These are phyloP conservation scores for Aspergillus tubingensis DNA, from an alignment of 2,329 filamentous ascomycete genomes.

Conservation along the genomic window DNA sequence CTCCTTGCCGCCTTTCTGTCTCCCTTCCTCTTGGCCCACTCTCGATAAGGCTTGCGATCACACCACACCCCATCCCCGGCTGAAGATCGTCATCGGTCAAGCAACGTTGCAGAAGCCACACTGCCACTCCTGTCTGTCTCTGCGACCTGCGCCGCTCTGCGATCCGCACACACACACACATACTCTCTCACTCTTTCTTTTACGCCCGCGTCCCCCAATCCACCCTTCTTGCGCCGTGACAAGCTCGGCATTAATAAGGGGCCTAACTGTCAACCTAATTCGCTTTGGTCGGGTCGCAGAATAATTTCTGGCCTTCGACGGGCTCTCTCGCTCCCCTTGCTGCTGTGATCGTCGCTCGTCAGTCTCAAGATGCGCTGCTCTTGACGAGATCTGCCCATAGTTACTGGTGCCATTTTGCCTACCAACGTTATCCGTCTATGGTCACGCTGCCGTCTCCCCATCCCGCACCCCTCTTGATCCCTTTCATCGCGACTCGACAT, in stretches of 20 bases:
- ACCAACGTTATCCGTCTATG: conserved; percentile 34
- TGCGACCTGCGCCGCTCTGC: conserved; percentile 24
- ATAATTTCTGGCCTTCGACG: conserved; percentile 2
- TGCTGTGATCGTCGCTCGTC: conserved; percentile 12
- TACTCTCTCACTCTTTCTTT: neutral
- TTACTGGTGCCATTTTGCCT: conserved; percentile 29
- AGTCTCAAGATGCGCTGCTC: conserved; percentile 29
- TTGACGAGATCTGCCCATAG: conserved; percentile 30
- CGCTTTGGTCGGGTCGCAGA: conserved; percentile 13
- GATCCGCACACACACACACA: conserved; percentile 8
- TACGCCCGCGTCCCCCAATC: neutral
- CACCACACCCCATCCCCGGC: conserved; percentile 12
- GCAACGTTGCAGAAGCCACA: conserved; percentile 22
- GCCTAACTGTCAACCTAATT: conserved; percentile 10
- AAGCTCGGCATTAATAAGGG: neutral
- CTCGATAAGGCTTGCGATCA: conserved; percentile 17
- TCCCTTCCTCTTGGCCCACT: conserved; percentile 15
- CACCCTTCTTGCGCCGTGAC: conserved; percentile 7
- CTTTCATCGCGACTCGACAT: conserved; percentile 14
- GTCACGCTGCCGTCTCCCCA: conserved; percentile 35
- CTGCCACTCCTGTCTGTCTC: conserved; percentile 13
- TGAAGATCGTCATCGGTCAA: conserved; percentile 13
- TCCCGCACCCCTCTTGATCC: conserved; percentile 18
- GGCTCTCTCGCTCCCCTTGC: conserved; percentile 12
- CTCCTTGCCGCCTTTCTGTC: conserved; percentile 13